These are phyloP conservation scores for Aspergillus avenaceus DNA, from an alignment of 495 filamentous ascomycete genomes.

Conservation along the genomic window DNA sequence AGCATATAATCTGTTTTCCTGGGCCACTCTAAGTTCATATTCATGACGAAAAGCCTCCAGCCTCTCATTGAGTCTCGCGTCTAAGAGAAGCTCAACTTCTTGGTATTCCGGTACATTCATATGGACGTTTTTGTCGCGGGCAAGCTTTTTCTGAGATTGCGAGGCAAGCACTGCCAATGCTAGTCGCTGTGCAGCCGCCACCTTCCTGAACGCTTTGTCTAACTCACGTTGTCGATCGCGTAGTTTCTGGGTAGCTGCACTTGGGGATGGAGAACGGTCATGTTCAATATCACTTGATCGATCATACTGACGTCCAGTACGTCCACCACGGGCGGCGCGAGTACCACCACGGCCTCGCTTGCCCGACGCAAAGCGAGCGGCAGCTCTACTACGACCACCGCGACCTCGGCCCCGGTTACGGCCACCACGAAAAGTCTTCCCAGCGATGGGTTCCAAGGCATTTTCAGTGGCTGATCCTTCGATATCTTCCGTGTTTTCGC, in stretches of 20 bases:
- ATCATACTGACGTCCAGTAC: slow-evolving; percentile 18
- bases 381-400: slow-evolving; percentile 32
- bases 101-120: slow-evolving; percentile 38
- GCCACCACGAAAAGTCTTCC: slow-evolving; percentile 33
- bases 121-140: slow-evolving; percentile 39
- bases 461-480: slow-evolving; percentile 16
- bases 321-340: slow-evolving; percentile 16
- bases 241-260: slow-evolving; percentile 30
- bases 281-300: slow-evolving; percentile 27
- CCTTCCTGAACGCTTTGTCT: slow-evolving; percentile 37
- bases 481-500: slow-evolving; percentile 20
- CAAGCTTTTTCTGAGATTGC: slow-evolving; percentile 34
- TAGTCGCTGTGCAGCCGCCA: slow-evolving; percentile 36
- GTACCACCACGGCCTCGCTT: slow-evolving; percentile 21
- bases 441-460: slow-evolving; percentile 7
- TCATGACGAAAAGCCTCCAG: slow-evolving; percentile 20
- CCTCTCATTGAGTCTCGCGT: slow-evolving; percentile 11
- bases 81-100: slow-evolving; percentile 21
- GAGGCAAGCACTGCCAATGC: slow-evolving; percentile 36
- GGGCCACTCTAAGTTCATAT: slow-evolving; percentile 24
- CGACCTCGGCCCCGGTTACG: slow-evolving; percentile 34
- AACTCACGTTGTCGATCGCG: slow-evolving; percentile 40
- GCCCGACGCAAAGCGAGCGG: slow-evolving; percentile 14
- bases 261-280: slow-evolving; percentile 35
- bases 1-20: slow-evolving; percentile 22